phyloP scores from a whole-genome alignment of 768 basidiomycete species.

The Cubamyces lactineus region DNA sequence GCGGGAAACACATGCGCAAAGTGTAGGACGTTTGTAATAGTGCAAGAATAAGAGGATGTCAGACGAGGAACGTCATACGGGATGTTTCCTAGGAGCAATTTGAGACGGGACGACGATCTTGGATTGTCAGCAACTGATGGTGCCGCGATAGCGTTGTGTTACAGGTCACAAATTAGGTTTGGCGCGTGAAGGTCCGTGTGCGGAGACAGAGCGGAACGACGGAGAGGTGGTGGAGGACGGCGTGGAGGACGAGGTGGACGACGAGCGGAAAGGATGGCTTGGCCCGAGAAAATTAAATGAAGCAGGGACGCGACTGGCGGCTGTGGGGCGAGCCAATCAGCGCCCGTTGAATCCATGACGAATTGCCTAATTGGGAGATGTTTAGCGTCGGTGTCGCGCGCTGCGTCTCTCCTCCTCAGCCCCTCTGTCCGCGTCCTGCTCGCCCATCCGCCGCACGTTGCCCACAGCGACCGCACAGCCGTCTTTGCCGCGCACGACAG shows the following conservation, averaged over 20 bases:
- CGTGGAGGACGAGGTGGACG: not conserved
- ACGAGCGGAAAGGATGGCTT: not conserved
- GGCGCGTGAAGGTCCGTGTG: not conserved
- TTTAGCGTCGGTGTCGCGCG: conserved; percentile 17
- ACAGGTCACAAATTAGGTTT: conserved; percentile 1
- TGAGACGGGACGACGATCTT: not conserved
- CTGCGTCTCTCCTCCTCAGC: conserved; percentile 13
- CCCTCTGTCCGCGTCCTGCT: conserved; percentile 1
- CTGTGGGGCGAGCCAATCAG: conserved; percentile 18
- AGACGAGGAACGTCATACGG: not conserved
- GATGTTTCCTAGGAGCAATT: not conserved
- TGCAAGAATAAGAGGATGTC: too few relatives aligned
- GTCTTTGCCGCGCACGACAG: not conserved
- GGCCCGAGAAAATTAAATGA: conserved; percentile 2
- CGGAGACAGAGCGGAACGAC: not conserved
- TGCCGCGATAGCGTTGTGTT: conserved; percentile 7
- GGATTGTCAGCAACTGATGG: not conserved
- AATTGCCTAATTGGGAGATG: conserved; percentile 17
- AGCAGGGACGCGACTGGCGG: not conserved
- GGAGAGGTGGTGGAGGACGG: not conserved
- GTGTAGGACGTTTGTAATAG: too few relatives aligned
- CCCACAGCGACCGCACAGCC: not conserved
- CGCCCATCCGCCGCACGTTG: not conserved
- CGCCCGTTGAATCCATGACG: conserved; percentile 3
- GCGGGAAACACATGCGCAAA: not conserved